Base-by-base conservation (phyloP, 2,329 filamentous ascomycete genomes). In the Mycocentrospora acerina region DNA sequence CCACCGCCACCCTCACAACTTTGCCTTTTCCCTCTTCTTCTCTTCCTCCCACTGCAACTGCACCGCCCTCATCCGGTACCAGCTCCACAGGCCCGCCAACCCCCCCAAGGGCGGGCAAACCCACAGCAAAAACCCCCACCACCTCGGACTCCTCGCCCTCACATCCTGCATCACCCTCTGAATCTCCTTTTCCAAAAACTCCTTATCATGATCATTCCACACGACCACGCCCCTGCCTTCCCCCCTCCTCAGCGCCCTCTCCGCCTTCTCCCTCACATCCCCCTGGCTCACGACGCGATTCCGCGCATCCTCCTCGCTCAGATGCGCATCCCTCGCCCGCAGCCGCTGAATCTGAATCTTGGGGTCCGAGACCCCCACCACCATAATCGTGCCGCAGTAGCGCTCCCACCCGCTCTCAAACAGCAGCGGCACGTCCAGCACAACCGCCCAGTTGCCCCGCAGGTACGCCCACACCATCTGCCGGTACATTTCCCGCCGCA, bases 351-450 rank as follows among this genome's bases (percentile, higher is more conserved):
- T 91, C 75, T 98, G 93, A 31, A 90, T 78, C 46, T 77, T 79
- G 0, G 88, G 84, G 53, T 95, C 88, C 9, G 71, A 75, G 14
- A 97, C 90, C 0, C 85, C 90, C 2, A 97, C 91, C 0, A 98
- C 90, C 44, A 95, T 70, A 12, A 95, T 86, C 0, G 82, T 83
- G 4, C 90, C 90, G 61, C 90, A 96, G 51, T 95, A 80, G 27
- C 82, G 74, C 67, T 98, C 93, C 68, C 95, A 83, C 2, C 83
- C 82, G 54, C 82, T 85, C 74, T 98, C 93, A 57, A 96, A 96
- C 28, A 98, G 76, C 37, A 98, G 73, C 35, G 93, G 93, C 7
- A 98, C 84, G 62, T 98, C 93, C 12, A 97, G 76, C 24, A 98
- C 85, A 4, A 95, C 89, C 0, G 90, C 90, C 89, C 91, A 93